phyloP scores from a whole-genome alignment of 805 yeast species.

The Wickerhamomyces chambardii region DNA sequence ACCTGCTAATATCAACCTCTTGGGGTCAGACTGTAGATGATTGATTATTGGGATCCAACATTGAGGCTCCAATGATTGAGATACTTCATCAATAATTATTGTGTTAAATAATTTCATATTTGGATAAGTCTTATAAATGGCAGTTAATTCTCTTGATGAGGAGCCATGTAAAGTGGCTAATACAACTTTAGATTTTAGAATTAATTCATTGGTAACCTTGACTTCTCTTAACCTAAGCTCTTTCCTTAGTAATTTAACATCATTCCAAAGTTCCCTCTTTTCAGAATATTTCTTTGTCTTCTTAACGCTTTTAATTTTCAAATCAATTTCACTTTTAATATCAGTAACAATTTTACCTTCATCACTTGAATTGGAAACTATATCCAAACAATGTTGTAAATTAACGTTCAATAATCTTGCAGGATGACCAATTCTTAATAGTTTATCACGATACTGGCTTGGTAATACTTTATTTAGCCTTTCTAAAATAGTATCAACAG shows the following conservation, averaged over 20 bases:
- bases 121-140: slow-evolving; percentile 29
- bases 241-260: slow-evolving; percentile 57
- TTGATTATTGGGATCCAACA: slow-evolving; percentile 89
- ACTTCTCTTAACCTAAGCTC: slow-evolving; percentile 64
- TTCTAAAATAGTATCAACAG: slow-evolving; percentile 88
- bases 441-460: slow-evolving; percentile 25
- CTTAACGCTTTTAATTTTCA: slow-evolving; percentile 43
- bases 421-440: slow-evolving; percentile 91
- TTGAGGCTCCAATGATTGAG: slow-evolving; percentile 90
- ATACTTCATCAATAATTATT: slow-evolving; percentile 88
- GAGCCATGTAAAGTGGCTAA: slow-evolving; percentile 86
- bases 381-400: slow-evolving; percentile 67
- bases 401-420: slow-evolving; percentile 65
- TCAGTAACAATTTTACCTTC: slow-evolving; percentile 57
- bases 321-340: slow-evolving; percentile 62
- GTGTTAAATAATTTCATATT: slow-evolving; percentile 51
- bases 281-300: slow-evolving; percentile 58
- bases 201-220: slow-evolving; percentile 48
- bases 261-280: slow-evolving; percentile 56
- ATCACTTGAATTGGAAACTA: slow-evolving; percentile 50
- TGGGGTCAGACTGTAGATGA: slow-evolving; percentile 40
- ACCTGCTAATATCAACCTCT: slow-evolving; percentile 75
- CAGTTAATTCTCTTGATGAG: slow-evolving; percentile 60
- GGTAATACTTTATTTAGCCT: slow-evolving; percentile 38
- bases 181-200: slow-evolving; percentile 58